Evolutionary conservation across 768 basidiomycete species (phyloP).

Genomic region (Hericium erinaceus): DNA sequence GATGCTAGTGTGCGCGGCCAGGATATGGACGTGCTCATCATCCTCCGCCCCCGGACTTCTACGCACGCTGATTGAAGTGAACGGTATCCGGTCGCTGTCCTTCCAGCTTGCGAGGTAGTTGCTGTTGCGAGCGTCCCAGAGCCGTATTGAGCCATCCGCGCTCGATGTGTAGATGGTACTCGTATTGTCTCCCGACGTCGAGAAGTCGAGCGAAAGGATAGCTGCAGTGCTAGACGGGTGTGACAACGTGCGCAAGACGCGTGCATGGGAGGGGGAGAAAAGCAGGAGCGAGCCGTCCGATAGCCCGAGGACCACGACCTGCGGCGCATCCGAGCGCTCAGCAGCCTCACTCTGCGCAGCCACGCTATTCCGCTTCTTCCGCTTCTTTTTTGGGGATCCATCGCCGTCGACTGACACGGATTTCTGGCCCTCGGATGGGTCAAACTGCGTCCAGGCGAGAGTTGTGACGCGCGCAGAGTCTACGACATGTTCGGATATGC

Average conservation of each 20-base stretch:
- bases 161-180: slow-evolving; percentile 45
- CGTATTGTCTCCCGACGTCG: slow-evolving; percentile 20
- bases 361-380: slow-evolving; percentile 33
- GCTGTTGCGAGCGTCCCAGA: slow-evolving; percentile 48
- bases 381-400: slow-evolving; percentile 41
- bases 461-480: slow-evolving; percentile 47
- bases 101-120: slow-evolving; percentile 43
- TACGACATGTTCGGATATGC: slow-evolving; percentile 48
- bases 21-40: slow-evolving; percentile 29
- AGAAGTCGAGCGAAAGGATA: slow-evolving; percentile 38
- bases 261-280: slow-evolving; percentile 54
- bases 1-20: slow-evolving; percentile 55
- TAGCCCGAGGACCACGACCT: slow-evolving; percentile 48
- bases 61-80: slow-evolving; percentile 39
- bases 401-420: slow-evolving; percentile 19
- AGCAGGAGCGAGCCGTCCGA: slow-evolving; percentile 49
- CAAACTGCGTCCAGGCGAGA: slow-evolving; percentile 40
- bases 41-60: slow-evolving; percentile 27
- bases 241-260: slow-evolving; percentile 44
- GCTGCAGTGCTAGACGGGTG: slow-evolving; percentile 45
- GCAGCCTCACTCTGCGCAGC: slow-evolving; percentile 20
- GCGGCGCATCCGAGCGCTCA: slow-evolving; percentile 21
- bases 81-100: slow-evolving; percentile 49
- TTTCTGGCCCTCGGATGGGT: slow-evolving; percentile 18
- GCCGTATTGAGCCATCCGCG: slow-evolving; percentile 44